These are phyloP conservation scores for Mucor racemosus DNA, from an alignment of 371 early-diverging fungal genomes.

Conservation along the genomic window DNA sequence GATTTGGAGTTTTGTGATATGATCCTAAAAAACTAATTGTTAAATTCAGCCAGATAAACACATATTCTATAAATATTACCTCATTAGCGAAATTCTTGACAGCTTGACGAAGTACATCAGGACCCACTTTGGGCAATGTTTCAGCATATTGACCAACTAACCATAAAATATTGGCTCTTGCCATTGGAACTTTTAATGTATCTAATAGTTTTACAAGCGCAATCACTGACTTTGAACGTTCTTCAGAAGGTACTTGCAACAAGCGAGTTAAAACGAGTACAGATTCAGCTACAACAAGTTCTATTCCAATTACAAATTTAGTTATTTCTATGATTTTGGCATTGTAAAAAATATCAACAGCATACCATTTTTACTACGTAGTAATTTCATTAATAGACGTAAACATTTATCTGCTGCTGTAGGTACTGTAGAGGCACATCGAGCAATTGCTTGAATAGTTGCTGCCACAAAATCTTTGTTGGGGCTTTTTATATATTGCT, in stretches of 20 bases:
- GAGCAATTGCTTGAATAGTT: conserved; percentile 76
- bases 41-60: not conserved
- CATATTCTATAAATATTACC: conserved; percentile 26
- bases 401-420: conserved; percentile 65
- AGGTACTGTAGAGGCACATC: conserved; percentile 69
- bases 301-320: conserved; percentile 40
- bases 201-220: conserved; percentile 71
- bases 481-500: conserved; percentile 77
- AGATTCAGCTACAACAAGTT: conserved; percentile 77
- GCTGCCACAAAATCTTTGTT: conserved; percentile 73
- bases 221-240: conserved; percentile 61
- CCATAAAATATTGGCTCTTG: conserved; percentile 84
- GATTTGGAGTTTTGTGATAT: conserved; percentile 78
- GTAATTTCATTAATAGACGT: conserved; percentile 66
- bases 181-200: conserved; percentile 67
- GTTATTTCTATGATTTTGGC: not conserved
- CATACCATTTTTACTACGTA: conserved; percentile 76
- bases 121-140: conserved; percentile 66
- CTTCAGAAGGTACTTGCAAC: conserved; percentile 61
- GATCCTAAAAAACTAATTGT: conserved; percentile 40
- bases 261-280: conserved; percentile 79
- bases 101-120: conserved; percentile 82
- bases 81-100: conserved; percentile 77
- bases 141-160: conserved; percentile 80
- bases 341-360: not conserved